phyloP scores from a whole-genome alignment of 495 filamentous ascomycete genomes.

The Aspergillus indologenus region DNA sequence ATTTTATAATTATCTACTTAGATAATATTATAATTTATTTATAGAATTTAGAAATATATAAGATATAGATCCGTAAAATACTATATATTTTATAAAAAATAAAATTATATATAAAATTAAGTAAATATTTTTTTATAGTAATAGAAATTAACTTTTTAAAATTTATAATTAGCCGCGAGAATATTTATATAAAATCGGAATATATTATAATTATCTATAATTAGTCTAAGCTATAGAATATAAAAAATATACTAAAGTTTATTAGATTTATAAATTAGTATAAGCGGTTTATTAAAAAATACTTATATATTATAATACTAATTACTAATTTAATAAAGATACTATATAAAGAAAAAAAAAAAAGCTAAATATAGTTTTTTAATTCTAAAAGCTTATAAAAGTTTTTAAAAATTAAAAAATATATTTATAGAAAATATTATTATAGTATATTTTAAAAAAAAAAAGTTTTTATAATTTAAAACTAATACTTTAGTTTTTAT shows the following conservation, averaged over 20 bases:
- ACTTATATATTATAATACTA: background rate
- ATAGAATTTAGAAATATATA: background rate
- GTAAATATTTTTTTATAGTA: background rate
- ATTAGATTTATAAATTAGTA: background rate
- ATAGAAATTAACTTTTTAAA: background rate
- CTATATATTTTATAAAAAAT: background rate
- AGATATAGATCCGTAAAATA: background rate
- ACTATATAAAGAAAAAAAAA: background rate
- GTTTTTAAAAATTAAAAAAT: background rate
- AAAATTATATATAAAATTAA: background rate
- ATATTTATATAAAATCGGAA: background rate
- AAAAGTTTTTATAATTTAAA: background rate
- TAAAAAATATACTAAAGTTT: background rate
- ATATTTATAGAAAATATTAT: slow-evolving; percentile 2
- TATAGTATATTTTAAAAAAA: background rate
- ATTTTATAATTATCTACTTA: background rate
- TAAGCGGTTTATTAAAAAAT: background rate
- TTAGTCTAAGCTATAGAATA: background rate
- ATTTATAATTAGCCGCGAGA: background rate
- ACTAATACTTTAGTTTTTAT: background rate
- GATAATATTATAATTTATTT: background rate
- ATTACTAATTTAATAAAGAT: background rate
- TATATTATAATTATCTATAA: background rate
- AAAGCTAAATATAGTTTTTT: background rate
- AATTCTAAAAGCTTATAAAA: background rate